Evolutionary conservation across 305 asterid species (phyloP).

Genomic region (Plantago coronopus): DNA sequence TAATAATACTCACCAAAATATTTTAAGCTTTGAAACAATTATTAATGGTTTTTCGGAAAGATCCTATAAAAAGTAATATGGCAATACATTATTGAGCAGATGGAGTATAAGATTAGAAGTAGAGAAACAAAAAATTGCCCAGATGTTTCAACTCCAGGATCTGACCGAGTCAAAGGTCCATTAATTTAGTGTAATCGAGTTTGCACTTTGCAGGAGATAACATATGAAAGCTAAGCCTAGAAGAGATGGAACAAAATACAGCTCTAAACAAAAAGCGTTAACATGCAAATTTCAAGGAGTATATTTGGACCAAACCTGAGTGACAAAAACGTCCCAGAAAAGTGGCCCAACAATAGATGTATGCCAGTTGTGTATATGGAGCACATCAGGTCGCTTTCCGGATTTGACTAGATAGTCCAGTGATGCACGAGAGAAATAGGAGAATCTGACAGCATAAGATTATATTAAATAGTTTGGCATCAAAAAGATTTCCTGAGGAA

Average conservation of each 20-base stretch:
- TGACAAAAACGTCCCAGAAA: constrained; percentile 82
- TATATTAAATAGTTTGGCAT: constrained; percentile 15
- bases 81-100: background rate
- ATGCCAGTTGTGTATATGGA: constrained; percentile 85
- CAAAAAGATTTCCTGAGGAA: constrained; percentile 7
- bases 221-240: background rate
- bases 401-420: constrained; percentile 75
- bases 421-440: constrained; percentile 85
- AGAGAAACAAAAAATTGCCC: background rate
- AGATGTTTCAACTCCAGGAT: too few species aligned
- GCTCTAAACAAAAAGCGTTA: constrained; percentile 11
- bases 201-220: too few species aligned
- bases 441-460: constrained; percentile 51
- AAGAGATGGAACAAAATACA: constrained; percentile 18
- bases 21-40: too few species aligned
- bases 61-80: too few species aligned
- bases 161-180: too few species aligned
- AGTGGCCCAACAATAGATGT: constrained; percentile 79
- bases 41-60: too few species aligned
- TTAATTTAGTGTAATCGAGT: too few species aligned
- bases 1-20: too few species aligned
- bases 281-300: constrained; percentile 10
- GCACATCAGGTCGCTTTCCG: constrained; percentile 83
- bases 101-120: constrained; percentile 4
- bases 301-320: constrained; percentile 51